Evolutionary conservation across 1,284 basidiomycete species (phyloP), one percentile per base, ranked within the genome.

Genomic region (Apiotrichum veenhuisii): DNA sequence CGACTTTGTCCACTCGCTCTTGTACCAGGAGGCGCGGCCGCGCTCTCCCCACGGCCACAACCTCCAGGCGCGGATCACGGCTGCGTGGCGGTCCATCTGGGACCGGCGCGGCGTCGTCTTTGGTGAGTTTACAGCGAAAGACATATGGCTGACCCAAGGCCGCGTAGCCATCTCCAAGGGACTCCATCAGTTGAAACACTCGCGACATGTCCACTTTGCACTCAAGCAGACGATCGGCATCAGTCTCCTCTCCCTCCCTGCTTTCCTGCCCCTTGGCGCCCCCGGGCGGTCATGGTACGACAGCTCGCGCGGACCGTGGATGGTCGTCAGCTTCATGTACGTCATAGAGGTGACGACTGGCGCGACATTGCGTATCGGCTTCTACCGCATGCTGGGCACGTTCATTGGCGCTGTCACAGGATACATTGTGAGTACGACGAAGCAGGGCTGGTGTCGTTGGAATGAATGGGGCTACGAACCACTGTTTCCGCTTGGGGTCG

Each of bases 311-410:
- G 79, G 78, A 18, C 74, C 75, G 48, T 80, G 79, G 75, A 71
- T 75, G 63, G 71, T 76, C 18, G 62, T 74, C 50, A 73, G 71
- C 58, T 77, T 72, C 65, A 73, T 80, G 59, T 81, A 77, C 58
- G 78, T 79, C 12, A 62, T 81, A 33, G 80, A 81, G 49, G 73
- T 77, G 14, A 76, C 76, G 9, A 80, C 79, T 0, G 80, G 80
- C 1, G 79, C 79, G 5, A 80, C 77, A 3, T 58, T 80, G 33
- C 70, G 75, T 12, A 66, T 80, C 3, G 78, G 78, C 0, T 59
- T 78, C 18, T 77, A 73, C 50, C 73, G 80, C 15, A 66, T 77
- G 23, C 54, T 76, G 3, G 80, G 80, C 15, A 81, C 80, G 4
- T 68, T 80, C 38, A 60, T 72, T 2, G 80, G 80, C 17, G 76